Base-by-base conservation (phyloP, 495 filamentous ascomycete genomes). In the Acidiella bohemica region DNA sequence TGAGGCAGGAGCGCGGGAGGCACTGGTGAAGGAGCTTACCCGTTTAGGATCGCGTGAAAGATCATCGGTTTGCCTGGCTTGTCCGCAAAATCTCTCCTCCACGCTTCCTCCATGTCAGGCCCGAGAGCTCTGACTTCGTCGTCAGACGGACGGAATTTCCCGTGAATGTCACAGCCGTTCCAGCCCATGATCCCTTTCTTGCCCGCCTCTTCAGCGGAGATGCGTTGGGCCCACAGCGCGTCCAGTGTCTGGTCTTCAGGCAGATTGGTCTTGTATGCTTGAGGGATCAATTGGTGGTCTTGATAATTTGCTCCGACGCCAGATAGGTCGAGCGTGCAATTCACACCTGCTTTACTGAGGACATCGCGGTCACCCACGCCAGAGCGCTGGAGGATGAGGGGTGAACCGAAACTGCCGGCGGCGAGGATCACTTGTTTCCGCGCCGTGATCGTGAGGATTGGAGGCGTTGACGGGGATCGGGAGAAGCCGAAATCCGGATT, bases 81-180 rank as follows among this genome's bases (percentile, higher is more conserved):
- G 27, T 49, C 21, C 16, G 45, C 35, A 36, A 32, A 56, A 18
- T 56, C 40, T 12, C 26, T 28, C n/a, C 49, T 36, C 43, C 48
- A 56, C 5, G 37, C 38, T 18, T 17, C 28, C 30, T 52, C 21
- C 41, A 56, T 51, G 16, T 49, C 23, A 14, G 47, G 39, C 11
- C 48, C 53, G 4, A 56, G 47, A 1, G 39, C 40, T 11, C 35
- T 34, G 17, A 51, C 50, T 34, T 56, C 53, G 31, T 36, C 40
- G 12, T 45, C 39, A 0, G 50, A 48, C 2, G 46, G 41, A 7
- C 53, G 39, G 18, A 50, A 30, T 31, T 56, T 56, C 23, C 43
- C 32, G 5, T 55, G 49, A 3, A 68, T 43, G 33, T 76, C 72
- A 32, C 58, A 41, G 7, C 36, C 50, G 46, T 67, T 72, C 66